Base-by-base conservation (phyloP, 345 rosid genomes). In the Euphorbia lathyris region DNA sequence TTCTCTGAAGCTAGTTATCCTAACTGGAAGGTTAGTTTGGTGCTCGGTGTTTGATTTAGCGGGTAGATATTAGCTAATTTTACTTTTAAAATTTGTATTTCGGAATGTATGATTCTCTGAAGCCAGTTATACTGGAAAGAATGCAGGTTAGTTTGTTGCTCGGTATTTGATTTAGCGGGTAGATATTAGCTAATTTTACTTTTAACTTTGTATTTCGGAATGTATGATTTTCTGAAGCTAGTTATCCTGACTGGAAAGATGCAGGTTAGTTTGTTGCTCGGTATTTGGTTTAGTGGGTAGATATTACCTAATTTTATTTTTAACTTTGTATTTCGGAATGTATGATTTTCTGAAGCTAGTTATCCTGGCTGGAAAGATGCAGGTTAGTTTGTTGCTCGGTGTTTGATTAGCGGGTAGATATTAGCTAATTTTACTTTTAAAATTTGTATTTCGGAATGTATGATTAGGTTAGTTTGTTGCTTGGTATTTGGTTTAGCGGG, bases 141-240 rank as follows among this genome's bases (percentile, higher is more conserved):
- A 6, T 76, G 58, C 76, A n/a, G n/a, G n/a, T n/a, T n/a, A n/a
- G n/a, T n/a, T n/a, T n/a, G n/a, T n/a, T n/a, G n/a, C n/a, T n/a
- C n/a, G n/a, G n/a, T n/a, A n/a, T n/a, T n/a, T n/a, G n/a, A n/a
- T n/a, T n/a, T n/a, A n/a, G n/a, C n/a, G n/a, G n/a, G n/a, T n/a
- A n/a, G n/a, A n/a, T n/a, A n/a, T n/a, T n/a, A n/a, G n/a, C n/a
- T n/a, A n/a, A n/a, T n/a, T n/a, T n/a, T n/a, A n/a, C n/a, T n/a
- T n/a, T n/a, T n/a, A n/a, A n/a, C n/a, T 48, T 66, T 70, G 55
- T 75, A 75, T 45, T 71, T 76, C 25, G 80, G 80, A 38, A 68
- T 77, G 80, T 77, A 77, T 34, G 80, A 77, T 65, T 77, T 77
- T 38, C 40, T 77, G 70, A 77, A 77, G 70, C 80, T 77, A n/a